Evolutionary conservation across 805 yeast species (phyloP).

Genomic region (Grigorovia transvaalensis): DNA sequence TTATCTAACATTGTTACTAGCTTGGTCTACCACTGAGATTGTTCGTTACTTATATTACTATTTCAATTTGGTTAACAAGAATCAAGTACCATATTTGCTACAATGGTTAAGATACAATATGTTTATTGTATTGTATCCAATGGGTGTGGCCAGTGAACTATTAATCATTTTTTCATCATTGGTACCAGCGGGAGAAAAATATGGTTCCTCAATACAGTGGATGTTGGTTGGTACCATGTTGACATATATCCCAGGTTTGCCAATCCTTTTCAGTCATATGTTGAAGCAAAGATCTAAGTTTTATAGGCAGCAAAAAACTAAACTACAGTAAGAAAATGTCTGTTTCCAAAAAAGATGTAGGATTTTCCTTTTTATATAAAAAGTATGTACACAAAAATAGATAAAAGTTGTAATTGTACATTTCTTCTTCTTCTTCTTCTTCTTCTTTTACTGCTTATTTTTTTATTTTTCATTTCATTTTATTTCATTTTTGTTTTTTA

Average conservation of each 20-base stretch:
- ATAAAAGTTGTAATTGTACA: too few relatives aligned
- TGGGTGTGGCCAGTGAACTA: slow-evolving; percentile 85
- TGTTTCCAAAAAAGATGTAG: too few relatives aligned
- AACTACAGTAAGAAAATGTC: not conserved
- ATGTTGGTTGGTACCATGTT: slow-evolving; percentile 47
- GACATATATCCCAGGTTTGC: slow-evolving; percentile 79
- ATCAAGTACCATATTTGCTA: slow-evolving; percentile 52
- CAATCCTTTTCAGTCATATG: slow-evolving; percentile 79
- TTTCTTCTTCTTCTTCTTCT: too few relatives aligned
- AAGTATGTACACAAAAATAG: too few relatives aligned
- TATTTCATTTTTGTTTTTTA: too few relatives aligned
- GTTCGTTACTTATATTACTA: slow-evolving; percentile 77
- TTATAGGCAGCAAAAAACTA: slow-evolving; percentile 35
- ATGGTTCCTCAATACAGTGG: slow-evolving; percentile 43
- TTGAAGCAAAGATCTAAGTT: slow-evolving; percentile 76
- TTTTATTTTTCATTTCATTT: too few relatives aligned
- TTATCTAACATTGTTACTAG: slow-evolving; percentile 57
- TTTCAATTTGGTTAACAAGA: slow-evolving; percentile 14
- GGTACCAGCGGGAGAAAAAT: slow-evolving; percentile 47
- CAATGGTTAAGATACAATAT: slow-evolving; percentile 73
- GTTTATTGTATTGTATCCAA: slow-evolving; percentile 75
- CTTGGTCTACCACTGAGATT: slow-evolving; percentile 94
- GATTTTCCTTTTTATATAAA: too few relatives aligned
- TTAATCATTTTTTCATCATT: slow-evolving; percentile 59
- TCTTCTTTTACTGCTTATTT: too few relatives aligned